phyloP scores from a whole-genome alignment of 805 yeast species.

The Candida sphagnicola region DNA sequence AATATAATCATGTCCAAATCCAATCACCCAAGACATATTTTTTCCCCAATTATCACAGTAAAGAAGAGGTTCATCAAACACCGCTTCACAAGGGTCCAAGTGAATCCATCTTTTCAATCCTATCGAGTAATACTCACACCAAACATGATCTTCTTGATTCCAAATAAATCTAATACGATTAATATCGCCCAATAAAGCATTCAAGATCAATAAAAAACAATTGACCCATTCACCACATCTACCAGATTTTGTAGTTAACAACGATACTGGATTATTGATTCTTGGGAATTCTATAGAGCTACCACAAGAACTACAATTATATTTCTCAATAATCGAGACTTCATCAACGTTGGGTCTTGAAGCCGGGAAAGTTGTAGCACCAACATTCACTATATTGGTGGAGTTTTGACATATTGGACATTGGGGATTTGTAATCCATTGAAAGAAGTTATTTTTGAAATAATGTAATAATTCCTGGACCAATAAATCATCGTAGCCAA shows the following conservation, averaged over 20 bases:
- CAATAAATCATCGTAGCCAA: conserved; percentile 32
- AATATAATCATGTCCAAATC: conserved; percentile 57
- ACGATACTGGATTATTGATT: conserved; percentile 60
- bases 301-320: conserved; percentile 54
- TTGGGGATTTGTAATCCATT: conserved; percentile 73
- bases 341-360: conserved; percentile 25
- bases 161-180: conserved; percentile 60
- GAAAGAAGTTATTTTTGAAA: conserved; percentile 75
- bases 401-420: conserved; percentile 49
- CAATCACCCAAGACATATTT: conserved; percentile 84
- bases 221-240: conserved; percentile 97
- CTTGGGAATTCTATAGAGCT: conserved; percentile 62
- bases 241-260: conserved; percentile 64
- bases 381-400: conserved; percentile 35
- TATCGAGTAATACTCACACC: conserved; percentile 85
- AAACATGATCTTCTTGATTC: conserved; percentile 93
- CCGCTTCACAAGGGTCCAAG: conserved; percentile 82
- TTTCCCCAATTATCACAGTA: conserved; percentile 90
- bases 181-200: conserved; percentile 51
- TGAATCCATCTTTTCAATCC: conserved; percentile 74
- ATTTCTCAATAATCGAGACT: conserved; percentile 62
- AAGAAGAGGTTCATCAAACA: conserved; percentile 75
- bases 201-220: conserved; percentile 66
- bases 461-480: conserved; percentile 31
- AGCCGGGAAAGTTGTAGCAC: conserved; percentile 35